phyloP scores from a whole-genome alignment of 2,329 filamentous ascomycete species.

The Ophiostoma perfectum region DNA sequence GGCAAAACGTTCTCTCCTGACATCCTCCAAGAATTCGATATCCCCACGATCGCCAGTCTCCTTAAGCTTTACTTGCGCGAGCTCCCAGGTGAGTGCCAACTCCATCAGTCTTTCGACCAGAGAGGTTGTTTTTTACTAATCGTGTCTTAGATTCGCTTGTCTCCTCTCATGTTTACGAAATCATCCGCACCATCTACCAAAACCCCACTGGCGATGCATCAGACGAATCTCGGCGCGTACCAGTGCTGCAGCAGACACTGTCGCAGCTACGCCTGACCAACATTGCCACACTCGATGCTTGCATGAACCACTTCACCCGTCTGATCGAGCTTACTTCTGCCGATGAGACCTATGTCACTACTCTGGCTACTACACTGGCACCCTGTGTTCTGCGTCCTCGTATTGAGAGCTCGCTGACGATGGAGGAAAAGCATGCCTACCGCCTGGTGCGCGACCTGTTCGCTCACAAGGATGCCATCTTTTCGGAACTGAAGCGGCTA shows the following conservation, averaged over 20 bases:
- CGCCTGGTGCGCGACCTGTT: constrained; percentile 89
- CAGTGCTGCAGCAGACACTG: constrained; percentile 90
- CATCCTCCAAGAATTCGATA: constrained; percentile 78
- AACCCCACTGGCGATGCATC: constrained; percentile 70
- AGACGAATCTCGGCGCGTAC: constrained; percentile 68
- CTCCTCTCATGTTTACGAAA: constrained; percentile 97
- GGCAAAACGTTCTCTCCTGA: constrained; percentile 74
- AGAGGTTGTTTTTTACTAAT: background rate
- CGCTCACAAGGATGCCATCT: constrained; percentile 89
- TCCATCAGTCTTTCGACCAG: no score
- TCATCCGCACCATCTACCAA: constrained; percentile 93
- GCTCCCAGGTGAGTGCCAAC: constrained; percentile 57
- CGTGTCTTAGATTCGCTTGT: constrained; percentile 75
- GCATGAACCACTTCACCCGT: constrained; percentile 96
- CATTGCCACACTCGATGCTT: constrained; percentile 95
- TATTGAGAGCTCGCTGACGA: constrained; percentile 79
- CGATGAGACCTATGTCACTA: constrained; percentile 75
- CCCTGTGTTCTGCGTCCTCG: constrained; percentile 85
- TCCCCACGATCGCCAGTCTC: constrained; percentile 87
- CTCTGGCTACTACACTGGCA: constrained; percentile 68
- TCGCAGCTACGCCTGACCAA: constrained; percentile 92
- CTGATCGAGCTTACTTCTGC: constrained; percentile 95
- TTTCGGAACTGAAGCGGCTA: constrained; percentile 90
- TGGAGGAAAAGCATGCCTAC: constrained; percentile 92
- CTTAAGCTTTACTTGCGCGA: constrained; percentile 93